Evolutionary conservation across 2,329 filamentous ascomycete species (phyloP), one percentile per base, ranked within the genome.

Genomic region (Alternaria sp.): DNA sequence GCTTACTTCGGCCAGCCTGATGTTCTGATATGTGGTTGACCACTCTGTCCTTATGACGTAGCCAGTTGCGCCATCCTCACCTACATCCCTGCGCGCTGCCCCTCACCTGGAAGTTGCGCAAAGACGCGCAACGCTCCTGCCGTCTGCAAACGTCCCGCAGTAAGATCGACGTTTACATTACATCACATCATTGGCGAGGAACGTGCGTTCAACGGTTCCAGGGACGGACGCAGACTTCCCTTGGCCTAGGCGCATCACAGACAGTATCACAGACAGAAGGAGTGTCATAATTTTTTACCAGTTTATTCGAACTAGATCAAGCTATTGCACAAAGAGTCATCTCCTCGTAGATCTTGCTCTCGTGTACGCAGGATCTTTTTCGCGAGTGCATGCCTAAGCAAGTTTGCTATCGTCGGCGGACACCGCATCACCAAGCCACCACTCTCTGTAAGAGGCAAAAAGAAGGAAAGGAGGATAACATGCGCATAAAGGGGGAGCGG

Each of bases 221-320:
- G 36, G 36, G 8, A 1, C 36, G 36, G 15, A 40, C 36, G 36
- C 36, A 40, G 36, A 40, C 36, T 17, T 11, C 9, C 36, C 15
- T 17, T 17, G 36, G 36, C 36, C 36, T 8, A 40, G 36, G 8
- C 36, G 36, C n/a, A 40, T 40, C n/a, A 11, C 36, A 40, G 36
- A 50, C 30, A 6, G 43, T 25, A 50, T 40, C 13, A 30, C 21
- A 61, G 43, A 6, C 49, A 46, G n/a, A 40, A n/a, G 26, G 21
- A 21, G 19, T 50, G 32, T 32, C n/a, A 19, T 44, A 68, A 65
- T 70, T 72, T 63, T 51, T 64, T 61, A 71, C 62, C 59, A 62
- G 54, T 69, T 66, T 65, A 68, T 74, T 74, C 59, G 66, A 71
- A 72, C 69, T 70, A 70, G 69, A 72, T 69, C 67, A 69, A 74